These are phyloP conservation scores for Fusarium succisae DNA, from an alignment of 2,329 filamentous ascomycete species.

Conservation along the genomic window DNA sequence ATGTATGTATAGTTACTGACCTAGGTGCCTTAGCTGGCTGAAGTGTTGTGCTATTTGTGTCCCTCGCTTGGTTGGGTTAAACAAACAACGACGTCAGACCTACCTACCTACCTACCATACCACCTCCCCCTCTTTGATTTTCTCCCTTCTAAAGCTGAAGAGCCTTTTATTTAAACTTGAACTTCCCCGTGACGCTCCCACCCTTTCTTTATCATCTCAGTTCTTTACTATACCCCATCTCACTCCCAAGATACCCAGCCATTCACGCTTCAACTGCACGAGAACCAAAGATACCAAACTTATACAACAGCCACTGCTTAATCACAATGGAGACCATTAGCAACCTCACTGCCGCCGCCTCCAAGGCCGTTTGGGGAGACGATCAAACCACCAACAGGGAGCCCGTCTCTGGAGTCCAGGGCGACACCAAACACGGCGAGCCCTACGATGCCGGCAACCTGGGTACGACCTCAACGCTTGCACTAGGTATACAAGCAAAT, in stretches of 20 bases:
- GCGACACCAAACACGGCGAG: constrained; percentile 72
- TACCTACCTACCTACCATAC: neutral
- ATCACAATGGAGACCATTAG: constrained; percentile 71
- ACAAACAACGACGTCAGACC: constrained; percentile 31
- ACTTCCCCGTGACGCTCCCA: neutral
- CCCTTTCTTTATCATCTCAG: neutral
- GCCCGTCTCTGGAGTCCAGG: constrained; percentile 76
- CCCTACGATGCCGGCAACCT: constrained; percentile 84
- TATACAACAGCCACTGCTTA: neutral
- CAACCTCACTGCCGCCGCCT: constrained; percentile 57
- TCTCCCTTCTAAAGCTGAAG: neutral
- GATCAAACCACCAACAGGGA: constrained; percentile 59
- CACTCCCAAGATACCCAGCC: constrained; percentile 17
- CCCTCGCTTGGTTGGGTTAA: constrained; percentile 3
- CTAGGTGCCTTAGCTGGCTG: neutral
- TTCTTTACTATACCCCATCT: constrained; percentile 13
- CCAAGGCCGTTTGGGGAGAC: constrained; percentile 56
- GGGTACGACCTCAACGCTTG: constrained; percentile 50
- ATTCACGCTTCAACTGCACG: neutral
- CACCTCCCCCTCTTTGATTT: neutral
- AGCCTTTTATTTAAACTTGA: constrained; percentile 31
- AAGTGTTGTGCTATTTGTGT: neutral
- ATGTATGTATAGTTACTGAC: neutral
- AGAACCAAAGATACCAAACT: neutral
- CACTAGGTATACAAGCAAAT: neutral